Evolutionary conservation across 805 yeast genomes (phyloP).

Genomic region (Kodamaea neixiangensis): DNA sequence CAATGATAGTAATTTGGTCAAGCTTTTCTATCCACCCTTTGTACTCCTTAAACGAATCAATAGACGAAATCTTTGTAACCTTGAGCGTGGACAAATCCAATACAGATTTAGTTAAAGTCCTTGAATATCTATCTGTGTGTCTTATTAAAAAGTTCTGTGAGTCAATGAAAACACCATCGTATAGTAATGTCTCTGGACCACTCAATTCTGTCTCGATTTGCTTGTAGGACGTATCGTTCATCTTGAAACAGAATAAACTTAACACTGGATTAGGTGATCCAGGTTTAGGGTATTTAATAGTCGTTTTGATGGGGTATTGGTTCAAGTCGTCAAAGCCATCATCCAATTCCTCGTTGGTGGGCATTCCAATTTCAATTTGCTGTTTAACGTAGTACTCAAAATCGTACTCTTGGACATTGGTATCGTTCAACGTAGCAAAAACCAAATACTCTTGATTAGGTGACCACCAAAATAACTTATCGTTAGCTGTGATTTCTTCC

Average conservation of each 20-base stretch:
- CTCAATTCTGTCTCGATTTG: conserved; percentile 11
- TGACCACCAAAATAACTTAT: conserved; percentile 86
- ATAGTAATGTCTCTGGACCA: conserved; percentile 20
- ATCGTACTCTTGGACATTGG: conserved; percentile 69
- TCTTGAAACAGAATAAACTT: background rate
- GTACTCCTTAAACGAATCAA: conserved; percentile 16
- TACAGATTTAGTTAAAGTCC: conserved; percentile 17
- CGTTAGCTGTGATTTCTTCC: conserved; percentile 78
- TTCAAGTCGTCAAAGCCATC: conserved; percentile 23
- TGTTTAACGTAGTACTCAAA: conserved; percentile 73
- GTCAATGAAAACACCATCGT: conserved; percentile 25
- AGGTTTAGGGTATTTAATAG: conserved; percentile 74
- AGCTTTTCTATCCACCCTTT: conserved; percentile 28
- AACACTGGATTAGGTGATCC: conserved; percentile 76
- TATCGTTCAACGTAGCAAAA: conserved; percentile 69
- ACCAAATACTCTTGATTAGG: conserved; percentile 67
- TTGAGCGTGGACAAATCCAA: conserved; percentile 6
- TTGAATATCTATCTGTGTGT: conserved; percentile 24
- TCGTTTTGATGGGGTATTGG: conserved; percentile 52
- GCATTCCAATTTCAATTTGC: conserved; percentile 14
- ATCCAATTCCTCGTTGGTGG: conserved; percentile 6
- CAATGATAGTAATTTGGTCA: conserved; percentile 15
- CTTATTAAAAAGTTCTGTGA: conserved; percentile 17
- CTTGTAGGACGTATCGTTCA: background rate
- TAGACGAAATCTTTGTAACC: conserved; percentile 8